Base-by-base conservation (phyloP, 1,139 yeast genomes). In the Torulaspora globosa region DNA sequence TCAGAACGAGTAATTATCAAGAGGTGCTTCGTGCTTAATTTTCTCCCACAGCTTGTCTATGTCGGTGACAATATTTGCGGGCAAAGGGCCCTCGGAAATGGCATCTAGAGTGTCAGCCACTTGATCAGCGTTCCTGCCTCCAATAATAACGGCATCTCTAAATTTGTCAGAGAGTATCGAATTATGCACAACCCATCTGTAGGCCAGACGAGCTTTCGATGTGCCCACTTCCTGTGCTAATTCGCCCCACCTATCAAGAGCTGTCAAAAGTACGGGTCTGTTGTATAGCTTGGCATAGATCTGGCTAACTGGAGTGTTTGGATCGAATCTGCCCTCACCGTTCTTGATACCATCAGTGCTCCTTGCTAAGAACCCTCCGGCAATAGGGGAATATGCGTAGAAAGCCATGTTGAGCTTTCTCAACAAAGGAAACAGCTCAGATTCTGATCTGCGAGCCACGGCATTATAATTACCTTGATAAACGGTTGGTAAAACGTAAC, bases 41-140 rank as follows among this genome's bases (percentile, higher is more conserved):
- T 37, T 12, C 29, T 48, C 50, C 63, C 62, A 58, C 5, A 65
- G 55, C 39, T 55, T 55, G 38, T 67, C 70, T 37, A 68, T 58
- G 44, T 54, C 53, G 26, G 52, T 57, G 29, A 62, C 44, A n/a
- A 58, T 50, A 29, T 59, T 66, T 14, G 55, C 57, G 6, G 66
- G 63, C 40, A 67, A 49, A 19, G 60, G 60, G 35, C 66, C 57
- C 9, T 62, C 56, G 37, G 62, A 57, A 40, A 67, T 56, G 5
- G 70, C 67, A 47, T 60, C 51, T 46, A 67, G 50, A 45, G 66
- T 68, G 43, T 58, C 59, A 21, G 55, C 57, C 36, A 68, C 46
- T 51, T 68, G 71, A 39, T 62, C 63, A 4, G 63, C 63, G 34
- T 52, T 56, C 19, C 65, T 56, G 5, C 70, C 69, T 27, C 71